A percentile compares a stretch with the other conserved stretches of the same genome.
These are phyloP conservation scores for Cucurbitaria berberidis DNA, from an alignment of 2,329 filamentous ascomycete genomes.

Conservation along the genomic window DNA sequence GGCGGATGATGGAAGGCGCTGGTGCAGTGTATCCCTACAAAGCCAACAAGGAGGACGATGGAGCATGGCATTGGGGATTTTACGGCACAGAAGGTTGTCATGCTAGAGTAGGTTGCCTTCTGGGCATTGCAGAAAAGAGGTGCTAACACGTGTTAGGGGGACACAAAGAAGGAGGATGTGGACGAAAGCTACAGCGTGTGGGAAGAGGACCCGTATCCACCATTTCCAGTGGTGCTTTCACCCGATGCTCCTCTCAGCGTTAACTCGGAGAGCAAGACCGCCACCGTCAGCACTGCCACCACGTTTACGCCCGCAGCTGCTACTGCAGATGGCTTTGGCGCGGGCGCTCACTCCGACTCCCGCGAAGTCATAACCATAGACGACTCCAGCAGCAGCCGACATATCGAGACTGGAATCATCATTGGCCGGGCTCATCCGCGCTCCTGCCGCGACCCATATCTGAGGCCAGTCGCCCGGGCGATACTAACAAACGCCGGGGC, in stretches of 20 bases:
- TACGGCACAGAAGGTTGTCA: not conserved
- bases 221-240: not conserved
- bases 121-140: no score
- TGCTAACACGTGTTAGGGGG: no score
- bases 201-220: not conserved
- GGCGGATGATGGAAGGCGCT: not conserved
- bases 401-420: conserved; percentile 1
- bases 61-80: not conserved
- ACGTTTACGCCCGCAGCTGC: not conserved
- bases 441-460: not conserved
- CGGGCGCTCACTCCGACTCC: not conserved
- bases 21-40: not conserved
- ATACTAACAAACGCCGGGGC: not conserved
- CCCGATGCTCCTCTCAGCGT: not conserved
- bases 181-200: no score
- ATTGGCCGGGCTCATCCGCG: not conserved
- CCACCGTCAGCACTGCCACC: not conserved
- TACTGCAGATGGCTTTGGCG: no score
- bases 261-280: no score
- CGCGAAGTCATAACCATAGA: not conserved
- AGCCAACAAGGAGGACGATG: not conserved
- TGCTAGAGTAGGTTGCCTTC: no score
- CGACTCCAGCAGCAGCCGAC: not conserved
- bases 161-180: no score
- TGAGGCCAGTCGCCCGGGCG: not conserved